Percentiles rank a stretch among this genome's conserved stretches.
These are phyloP conservation scores for Gloeophyllum trabeum DNA, from an alignment of 768 basidiomycete genomes.

Conservation along the genomic window DNA sequence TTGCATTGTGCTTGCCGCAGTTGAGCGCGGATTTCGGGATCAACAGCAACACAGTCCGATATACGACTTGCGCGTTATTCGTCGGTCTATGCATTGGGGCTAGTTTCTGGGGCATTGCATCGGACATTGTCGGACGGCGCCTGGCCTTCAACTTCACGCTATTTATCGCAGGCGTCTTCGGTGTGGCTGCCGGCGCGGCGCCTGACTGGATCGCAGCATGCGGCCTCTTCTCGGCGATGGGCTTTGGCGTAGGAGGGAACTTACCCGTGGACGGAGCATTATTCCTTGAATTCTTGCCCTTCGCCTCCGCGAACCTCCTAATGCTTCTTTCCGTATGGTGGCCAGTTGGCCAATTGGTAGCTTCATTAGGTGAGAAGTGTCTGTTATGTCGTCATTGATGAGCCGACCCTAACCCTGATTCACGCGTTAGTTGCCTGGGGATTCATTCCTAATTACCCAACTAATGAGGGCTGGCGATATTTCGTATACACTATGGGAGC, in stretches of 20 bases:
- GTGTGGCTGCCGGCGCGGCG: constrained; percentile 36
- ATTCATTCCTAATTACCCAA: constrained; percentile 46
- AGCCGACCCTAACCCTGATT: too few species aligned
- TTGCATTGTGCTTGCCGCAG: too few species aligned
- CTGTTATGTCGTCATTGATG: too few species aligned
- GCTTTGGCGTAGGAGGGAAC: constrained; percentile 46
- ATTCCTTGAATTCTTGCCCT: constrained; percentile 40
- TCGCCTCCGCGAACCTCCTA: constrained; percentile 44
- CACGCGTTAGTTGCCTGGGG: constrained; percentile 48
- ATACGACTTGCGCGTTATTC: too few species aligned
- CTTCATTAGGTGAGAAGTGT: too few species aligned
- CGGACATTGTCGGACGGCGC: constrained; percentile 40
- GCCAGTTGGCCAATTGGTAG: constrained; percentile 43
- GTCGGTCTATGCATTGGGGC: constrained; percentile 41
- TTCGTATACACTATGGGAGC: constrained; percentile 42
- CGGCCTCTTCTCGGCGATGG: constrained; percentile 30
- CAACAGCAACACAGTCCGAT: too few species aligned
- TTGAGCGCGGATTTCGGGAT: too few species aligned
- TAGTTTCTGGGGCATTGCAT: constrained; percentile 36
- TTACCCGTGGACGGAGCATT: constrained; percentile 43
- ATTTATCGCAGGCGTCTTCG: constrained; percentile 40
- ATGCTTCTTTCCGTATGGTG: constrained; percentile 51
- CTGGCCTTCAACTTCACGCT: constrained; percentile 47
- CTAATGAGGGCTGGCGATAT: constrained; percentile 64
- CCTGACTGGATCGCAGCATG: constrained; percentile 36